Conservation (phyloP, 176 grass and related monocot genomes). For the Phragmites australis region DNA sequence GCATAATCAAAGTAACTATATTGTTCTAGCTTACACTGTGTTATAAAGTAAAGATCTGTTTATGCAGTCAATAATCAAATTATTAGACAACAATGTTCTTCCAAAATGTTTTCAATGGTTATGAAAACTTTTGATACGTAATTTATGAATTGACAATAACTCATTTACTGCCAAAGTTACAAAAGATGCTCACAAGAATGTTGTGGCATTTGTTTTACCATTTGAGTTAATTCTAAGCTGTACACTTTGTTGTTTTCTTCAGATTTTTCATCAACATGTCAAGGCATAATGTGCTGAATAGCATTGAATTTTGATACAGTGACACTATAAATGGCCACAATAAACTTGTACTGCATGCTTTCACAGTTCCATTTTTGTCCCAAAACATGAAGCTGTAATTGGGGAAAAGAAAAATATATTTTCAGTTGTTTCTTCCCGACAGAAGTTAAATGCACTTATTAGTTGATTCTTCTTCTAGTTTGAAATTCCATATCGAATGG, state of each 20-base stretch:
- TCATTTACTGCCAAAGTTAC: constrained; percentile 16
- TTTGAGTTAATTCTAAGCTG: background rate
- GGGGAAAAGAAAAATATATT: no score
- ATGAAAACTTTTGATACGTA: background rate
- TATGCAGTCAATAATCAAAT: background rate
- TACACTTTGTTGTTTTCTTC: background rate
- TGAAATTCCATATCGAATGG: background rate
- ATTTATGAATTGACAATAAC: background rate
- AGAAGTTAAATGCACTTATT: no score
- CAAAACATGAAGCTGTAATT: constrained; percentile 6
- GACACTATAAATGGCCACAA: background rate
- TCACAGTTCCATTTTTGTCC: background rate
- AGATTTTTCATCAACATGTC: background rate
- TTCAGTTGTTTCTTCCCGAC: no score
- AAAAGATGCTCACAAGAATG: background rate
- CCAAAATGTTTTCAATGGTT: no score
- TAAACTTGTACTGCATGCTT: background rate
- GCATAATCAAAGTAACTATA: background rate
- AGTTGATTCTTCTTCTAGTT: background rate
- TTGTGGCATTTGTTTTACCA: background rate
- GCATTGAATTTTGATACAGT: background rate
- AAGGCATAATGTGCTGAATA: background rate
- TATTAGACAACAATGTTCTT: background rate
- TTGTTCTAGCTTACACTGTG: background rate
- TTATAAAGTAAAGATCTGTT: background rate